A percentile compares a stretch with the other conserved stretches of the same genome.
phyloP scores from a whole-genome alignment of 1,284 basidiomycete species.

The Ceratobasidium sp. region DNA sequence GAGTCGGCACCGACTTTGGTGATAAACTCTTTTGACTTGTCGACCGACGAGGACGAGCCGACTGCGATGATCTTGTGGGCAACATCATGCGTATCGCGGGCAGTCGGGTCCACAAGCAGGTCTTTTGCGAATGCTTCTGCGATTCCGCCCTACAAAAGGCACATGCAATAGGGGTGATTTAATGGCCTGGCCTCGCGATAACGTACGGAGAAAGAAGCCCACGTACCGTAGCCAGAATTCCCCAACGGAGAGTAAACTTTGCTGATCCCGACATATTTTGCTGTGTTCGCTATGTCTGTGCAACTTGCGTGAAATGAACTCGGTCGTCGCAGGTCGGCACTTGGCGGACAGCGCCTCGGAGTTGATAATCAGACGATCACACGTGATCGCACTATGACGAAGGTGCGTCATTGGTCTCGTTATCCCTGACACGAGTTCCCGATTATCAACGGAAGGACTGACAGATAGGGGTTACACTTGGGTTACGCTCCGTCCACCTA shows the following conservation, averaged over 20 bases:
- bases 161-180: background rate
- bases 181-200: no score
- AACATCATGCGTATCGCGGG: slow-evolving; percentile 75
- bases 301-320: background rate
- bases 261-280: slow-evolving; percentile 1
- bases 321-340: slow-evolving; percentile 1
- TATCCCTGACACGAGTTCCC: background rate
- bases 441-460: background rate
- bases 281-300: no score
- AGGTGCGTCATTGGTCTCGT: background rate
- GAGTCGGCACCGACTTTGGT: slow-evolving; percentile 60
- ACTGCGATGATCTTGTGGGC: slow-evolving; percentile 81
- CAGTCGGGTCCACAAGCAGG: slow-evolving; percentile 46
- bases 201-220: background rate
- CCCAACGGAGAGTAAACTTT: slow-evolving; percentile 45
- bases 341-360: background rate
- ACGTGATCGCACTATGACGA: background rate
- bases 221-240: slow-evolving; percentile 46
- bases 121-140: slow-evolving; percentile 48
- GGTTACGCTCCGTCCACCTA: background rate
- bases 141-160: slow-evolving; percentile 45
- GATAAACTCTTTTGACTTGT: slow-evolving; percentile 74
- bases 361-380: slow-evolving; percentile 14
- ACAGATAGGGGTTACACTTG: slow-evolving; percentile 11
- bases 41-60: slow-evolving; percentile 74